Evolutionary conservation across 2,329 filamentous ascomycete species (phyloP).

Genomic region (Emydomyces testavorans): DNA sequence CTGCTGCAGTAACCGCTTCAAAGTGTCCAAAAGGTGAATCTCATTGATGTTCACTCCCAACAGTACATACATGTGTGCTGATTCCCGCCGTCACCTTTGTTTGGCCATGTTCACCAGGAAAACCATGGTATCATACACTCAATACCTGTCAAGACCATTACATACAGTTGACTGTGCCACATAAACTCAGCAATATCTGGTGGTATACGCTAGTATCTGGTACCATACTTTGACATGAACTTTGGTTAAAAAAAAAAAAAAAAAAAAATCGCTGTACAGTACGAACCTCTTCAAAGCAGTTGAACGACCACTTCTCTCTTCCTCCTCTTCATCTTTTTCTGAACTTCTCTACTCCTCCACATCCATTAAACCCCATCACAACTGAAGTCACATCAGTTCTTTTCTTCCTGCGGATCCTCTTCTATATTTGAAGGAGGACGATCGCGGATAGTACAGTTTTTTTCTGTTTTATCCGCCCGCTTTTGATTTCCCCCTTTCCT

Average conservation of each 20-base stretch:
- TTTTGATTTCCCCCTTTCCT: conserved; percentile 11
- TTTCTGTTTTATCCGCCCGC: conserved; percentile 16
- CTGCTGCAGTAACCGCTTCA: background rate
- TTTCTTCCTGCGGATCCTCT: conserved; percentile 17
- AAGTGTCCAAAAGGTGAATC: background rate
- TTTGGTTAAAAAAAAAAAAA: conserved; percentile 5
- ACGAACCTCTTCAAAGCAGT: conserved; percentile 6
- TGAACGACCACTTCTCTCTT: too few relatives aligned
- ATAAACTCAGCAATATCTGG: background rate
- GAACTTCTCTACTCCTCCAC: conserved; percentile 4
- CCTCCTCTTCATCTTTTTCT: conserved; percentile 12
- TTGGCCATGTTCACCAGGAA: background rate
- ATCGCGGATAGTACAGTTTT: conserved; percentile 18
- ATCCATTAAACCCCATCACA: conserved; percentile 5
- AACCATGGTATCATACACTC: background rate
- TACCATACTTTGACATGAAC: conserved; percentile 1
- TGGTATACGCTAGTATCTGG: background rate
- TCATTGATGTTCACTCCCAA: too few relatives aligned
- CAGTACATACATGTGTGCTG: too few relatives aligned
- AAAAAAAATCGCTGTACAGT: conserved; percentile 15
- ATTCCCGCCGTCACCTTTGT: conserved; percentile 4
- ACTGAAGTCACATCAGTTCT: background rate
- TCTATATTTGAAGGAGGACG: conserved; percentile 18
- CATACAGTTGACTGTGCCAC: background rate
- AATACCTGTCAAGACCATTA: background rate